Base-by-base conservation (phyloP, 2,329 filamentous ascomycete species). In the Acrodontium crateriforme region DNA sequence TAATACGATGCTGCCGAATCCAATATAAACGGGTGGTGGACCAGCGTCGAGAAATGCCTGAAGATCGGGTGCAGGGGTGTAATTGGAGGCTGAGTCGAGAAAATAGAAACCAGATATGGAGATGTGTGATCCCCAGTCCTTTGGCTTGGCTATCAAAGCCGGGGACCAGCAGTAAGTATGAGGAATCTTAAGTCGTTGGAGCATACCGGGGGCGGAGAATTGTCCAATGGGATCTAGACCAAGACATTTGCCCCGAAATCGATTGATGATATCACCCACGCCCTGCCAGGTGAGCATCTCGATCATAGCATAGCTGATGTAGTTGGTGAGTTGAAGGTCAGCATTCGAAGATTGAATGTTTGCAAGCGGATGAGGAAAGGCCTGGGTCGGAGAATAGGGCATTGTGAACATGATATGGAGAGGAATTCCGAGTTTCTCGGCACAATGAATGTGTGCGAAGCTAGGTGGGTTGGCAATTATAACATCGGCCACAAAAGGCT, bases 281-380 rank as follows among this genome's bases (percentile, higher is more conserved):
- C 82, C 83, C 53, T 91, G 81, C 82, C 82, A 91, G 9, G 82
- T 82, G 65, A 91, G 73, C 67, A 87, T 78, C 40, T 91, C 82
- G 2, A 91, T 77, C 14, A 91, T 59, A 1, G 76, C 73, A 44
- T 89, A 91, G 0, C 76, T 79, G 29, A 87, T 62, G 43, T 79
- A 83, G 41, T 87, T 89, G 0, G 79, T 75, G 34, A 80, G 67
- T 5, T 67, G 69, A 3, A 70, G 62, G 41, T 87, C 79, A 2
- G 75, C 74, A 40, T 81, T 80, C 2, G 73, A 70, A 3, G 69
- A 71, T 36, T 78, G 67, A 30, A 91, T 72, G 37, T 85, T 85
- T 0, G 82, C 81, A 9, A 91, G 60, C 0, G 83, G 83, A 43
- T 91, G 83, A 0, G 81, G 78, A 38, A 91, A 91, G 0, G 76